A percentile compares a stretch with the other conserved stretches of the same genome.
These are phyloP conservation scores for Phytopythium litorale DNA, from an alignment of 352 stramenopile species.

Conservation along the genomic window DNA sequence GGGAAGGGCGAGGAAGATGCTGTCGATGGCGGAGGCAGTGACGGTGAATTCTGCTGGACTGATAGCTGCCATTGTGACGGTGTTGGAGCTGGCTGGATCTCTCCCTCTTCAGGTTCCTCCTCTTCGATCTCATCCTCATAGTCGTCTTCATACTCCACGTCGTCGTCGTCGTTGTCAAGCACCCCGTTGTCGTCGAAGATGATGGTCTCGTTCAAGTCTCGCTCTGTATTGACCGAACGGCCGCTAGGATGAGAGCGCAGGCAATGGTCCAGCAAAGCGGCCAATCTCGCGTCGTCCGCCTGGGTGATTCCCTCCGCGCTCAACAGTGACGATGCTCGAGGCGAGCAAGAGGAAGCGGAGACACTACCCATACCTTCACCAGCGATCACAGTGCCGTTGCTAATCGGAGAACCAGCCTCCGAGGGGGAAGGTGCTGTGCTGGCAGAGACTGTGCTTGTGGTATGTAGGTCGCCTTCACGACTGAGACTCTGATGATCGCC, in stretches of 20 bases:
- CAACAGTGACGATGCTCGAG: neutral
- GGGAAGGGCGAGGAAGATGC: conserved; percentile 13
- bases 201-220: conserved; percentile 18
- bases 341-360: neutral
- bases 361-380: neutral
- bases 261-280: neutral
- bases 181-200: conserved; percentile 12
- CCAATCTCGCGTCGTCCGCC: conserved; percentile 3
- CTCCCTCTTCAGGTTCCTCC: conserved; percentile 4
- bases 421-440: neutral
- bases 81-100: conserved; percentile 7
- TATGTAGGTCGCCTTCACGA: neutral
- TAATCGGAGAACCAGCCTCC: neutral
- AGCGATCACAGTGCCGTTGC: neutral
- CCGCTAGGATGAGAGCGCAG: neutral
- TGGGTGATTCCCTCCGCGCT: conserved; percentile 2
- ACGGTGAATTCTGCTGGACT: neutral
- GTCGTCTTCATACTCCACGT: conserved; percentile 14
- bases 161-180: conserved; percentile 16
- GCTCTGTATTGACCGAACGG: conserved; percentile 9
- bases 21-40: conserved; percentile 6
- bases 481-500: neutral
- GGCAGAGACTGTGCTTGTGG: neutral
- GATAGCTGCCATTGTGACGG: conserved; percentile 11
- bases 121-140: conserved; percentile 9